Percentiles rank a stretch among this genome's conserved stretches.
These are phyloP conservation scores for Gelatoporia subvermispora DNA, from an alignment of 768 basidiomycete genomes.

Conservation along the genomic window DNA sequence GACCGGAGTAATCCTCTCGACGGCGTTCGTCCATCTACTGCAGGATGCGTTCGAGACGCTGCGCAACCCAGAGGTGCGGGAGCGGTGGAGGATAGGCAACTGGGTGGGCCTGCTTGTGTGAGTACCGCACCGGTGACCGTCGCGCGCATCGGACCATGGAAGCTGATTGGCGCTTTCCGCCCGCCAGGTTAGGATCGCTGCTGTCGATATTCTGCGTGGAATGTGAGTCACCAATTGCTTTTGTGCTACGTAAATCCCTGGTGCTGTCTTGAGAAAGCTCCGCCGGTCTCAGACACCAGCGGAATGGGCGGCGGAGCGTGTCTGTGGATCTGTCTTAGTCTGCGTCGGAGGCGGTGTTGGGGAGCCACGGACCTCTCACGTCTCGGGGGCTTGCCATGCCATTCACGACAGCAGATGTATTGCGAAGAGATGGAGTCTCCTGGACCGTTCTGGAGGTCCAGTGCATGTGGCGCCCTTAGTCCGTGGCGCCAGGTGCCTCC, in stretches of 20 bases:
- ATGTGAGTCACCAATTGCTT: constrained; percentile 43
- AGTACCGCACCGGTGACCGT: constrained; percentile 22
- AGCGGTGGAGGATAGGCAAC: constrained; percentile 39
- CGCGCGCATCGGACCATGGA: background rate
- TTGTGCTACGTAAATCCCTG: background rate
- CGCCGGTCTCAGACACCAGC: too few species aligned
- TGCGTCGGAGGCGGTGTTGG: too few species aligned
- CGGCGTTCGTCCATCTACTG: constrained; percentile 77
- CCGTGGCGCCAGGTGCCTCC: too few species aligned
- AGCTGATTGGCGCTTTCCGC: constrained; percentile 1
- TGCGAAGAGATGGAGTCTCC: too few species aligned
- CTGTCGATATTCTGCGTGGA: constrained; percentile 74
- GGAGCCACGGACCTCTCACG: background rate
- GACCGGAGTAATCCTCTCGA: constrained; percentile 79
- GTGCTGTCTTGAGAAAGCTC: background rate
- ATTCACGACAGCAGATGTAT: too few species aligned
- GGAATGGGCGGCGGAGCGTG: too few species aligned
- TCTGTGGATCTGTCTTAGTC: too few species aligned
- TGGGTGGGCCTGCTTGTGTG: constrained; percentile 74
- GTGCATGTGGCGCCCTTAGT: too few species aligned
- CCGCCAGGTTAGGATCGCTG: constrained; percentile 52
- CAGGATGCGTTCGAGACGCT: constrained; percentile 71
- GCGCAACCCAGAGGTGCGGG: constrained; percentile 38
- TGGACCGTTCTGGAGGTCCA: too few species aligned
- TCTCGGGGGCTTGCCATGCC: too few species aligned